Percentiles rank a stretch among this genome's conserved stretches.
Evolutionary conservation across 495 filamentous ascomycete species (phyloP).

Genomic region (Lasiosphaeria miniovina): DNA sequence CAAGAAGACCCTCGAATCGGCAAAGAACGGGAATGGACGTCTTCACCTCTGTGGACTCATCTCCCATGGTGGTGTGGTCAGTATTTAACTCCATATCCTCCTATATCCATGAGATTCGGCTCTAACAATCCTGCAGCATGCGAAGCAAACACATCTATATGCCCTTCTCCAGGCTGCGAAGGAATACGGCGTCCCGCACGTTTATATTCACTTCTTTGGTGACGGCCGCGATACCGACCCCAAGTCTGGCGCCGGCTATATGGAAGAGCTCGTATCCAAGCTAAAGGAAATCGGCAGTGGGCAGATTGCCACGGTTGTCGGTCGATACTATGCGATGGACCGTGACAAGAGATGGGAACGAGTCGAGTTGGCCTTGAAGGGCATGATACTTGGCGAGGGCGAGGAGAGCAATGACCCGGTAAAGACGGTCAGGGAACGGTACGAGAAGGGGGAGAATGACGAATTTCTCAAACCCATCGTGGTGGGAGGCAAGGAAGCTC

Average conservation of each 20-base stretch:
- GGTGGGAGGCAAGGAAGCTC: conserved; percentile 75
- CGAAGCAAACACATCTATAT: conserved; percentile 89
- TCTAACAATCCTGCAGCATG: conserved; percentile 53
- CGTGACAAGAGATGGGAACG: conserved; percentile 99
- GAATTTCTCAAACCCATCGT: conserved; percentile 99
- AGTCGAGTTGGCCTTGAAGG: conserved; percentile 84
- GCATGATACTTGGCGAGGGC: conserved; percentile 79
- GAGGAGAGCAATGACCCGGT: conserved; percentile 81
- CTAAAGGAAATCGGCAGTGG: conserved; percentile 81
- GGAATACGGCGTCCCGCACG: conserved; percentile 77
- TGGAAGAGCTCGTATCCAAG: conserved; percentile 76
- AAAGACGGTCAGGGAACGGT: conserved; percentile 80
- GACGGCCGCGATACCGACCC: conserved; percentile 97
- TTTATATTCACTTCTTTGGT: conserved; percentile 98
- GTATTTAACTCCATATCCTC: conserved; percentile 21
- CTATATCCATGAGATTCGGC: not conserved
- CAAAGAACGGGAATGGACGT: conserved; percentile 84
- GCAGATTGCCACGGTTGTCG: conserved; percentile 88
- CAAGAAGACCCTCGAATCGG: conserved; percentile 70
- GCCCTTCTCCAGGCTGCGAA: conserved; percentile 85
- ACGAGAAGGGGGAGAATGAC: conserved; percentile 83
- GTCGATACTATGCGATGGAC: conserved; percentile 98
- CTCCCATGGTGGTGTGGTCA: conserved; percentile 86
- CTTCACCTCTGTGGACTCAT: conserved; percentile 88
- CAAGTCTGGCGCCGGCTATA: conserved; percentile 80